Evolutionary conservation across 2,329 filamentous ascomycete genomes (phyloP), one percentile per base, ranked within the genome.

Genomic region (Raffaelea deltoideospora): DNA sequence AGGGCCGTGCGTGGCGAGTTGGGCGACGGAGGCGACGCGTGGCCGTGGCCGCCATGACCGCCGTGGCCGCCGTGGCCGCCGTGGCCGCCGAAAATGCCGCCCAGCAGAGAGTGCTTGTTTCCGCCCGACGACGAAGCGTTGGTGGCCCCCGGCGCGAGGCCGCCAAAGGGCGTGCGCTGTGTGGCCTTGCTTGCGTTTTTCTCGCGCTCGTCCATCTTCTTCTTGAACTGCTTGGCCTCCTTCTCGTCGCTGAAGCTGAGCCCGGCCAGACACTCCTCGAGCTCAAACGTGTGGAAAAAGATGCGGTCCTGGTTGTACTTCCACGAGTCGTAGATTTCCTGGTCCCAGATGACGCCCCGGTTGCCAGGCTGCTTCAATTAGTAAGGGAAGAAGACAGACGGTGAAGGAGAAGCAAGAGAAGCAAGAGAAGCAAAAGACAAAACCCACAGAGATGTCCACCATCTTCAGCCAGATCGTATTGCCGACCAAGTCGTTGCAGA

Each of bases 391-490:
- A 5, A 29, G 19, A 36, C 3, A 17, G 11, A 24, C 10, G 19
- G 14, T 28, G 11, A 38, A 45, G 39, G 24, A 34, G 21, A 23
- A 30, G 29, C 36, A 32, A 32, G 30, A 39, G 31, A 14, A 18
- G 14, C 19, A 11, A 20, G 9, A 34, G 21, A 23, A 30, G 29
- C 36, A 32, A 32, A 29, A 39, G 31, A 14, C 19, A 11, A 20
- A 7, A 39, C 79, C 53, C 68, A 93, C 86, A 54, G 86, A 95
- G 39, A 98, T 77, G 56, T 98, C 90, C 35, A 98, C 90, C 61
- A 98, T 67, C 65, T 98, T 98, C 48, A 98, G 65, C 85, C 88
- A 98, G 60, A 87, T 93, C 1, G 90, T 95, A 57, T 94, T 80
- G 46, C 90, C 90, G 21, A 96, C 86, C 28, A 93, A 62, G 54